A percentile compares a stretch with the other conserved stretches of the same genome.
Conservation (phyloP, 2,329 filamentous ascomycete genomes). For the Colletotrichum sojae region DNA sequence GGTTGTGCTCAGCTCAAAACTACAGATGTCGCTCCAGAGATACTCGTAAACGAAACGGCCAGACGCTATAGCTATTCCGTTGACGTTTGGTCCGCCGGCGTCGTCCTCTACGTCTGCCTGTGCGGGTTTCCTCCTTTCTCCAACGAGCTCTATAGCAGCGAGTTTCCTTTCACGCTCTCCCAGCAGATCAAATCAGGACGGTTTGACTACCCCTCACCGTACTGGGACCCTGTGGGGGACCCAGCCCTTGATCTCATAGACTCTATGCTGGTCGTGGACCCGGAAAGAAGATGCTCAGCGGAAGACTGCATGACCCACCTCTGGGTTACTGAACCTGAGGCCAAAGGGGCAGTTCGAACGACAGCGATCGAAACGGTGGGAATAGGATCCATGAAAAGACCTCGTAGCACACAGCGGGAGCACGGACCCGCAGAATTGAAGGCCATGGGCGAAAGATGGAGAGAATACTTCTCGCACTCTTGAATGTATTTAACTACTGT, state of each 20-base stretch:
- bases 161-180: conserved; percentile 88
- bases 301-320: conserved; percentile 93
- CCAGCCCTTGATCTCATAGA: conserved; percentile 93
- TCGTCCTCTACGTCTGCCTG: conserved; percentile 96
- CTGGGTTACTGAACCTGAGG: conserved; percentile 70
- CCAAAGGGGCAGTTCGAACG: no score
- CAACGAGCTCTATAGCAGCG: conserved; percentile 85
- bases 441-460: no score
- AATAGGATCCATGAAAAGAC: no score
- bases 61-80: neutral
- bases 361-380: no score
- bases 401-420: no score
- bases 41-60: neutral
- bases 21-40: neutral
- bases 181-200: conserved; percentile 90
- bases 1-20: neutral
- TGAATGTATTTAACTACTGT: no score
- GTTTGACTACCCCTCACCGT: conserved; percentile 95
- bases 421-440: no score
- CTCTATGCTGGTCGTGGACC: conserved; percentile 90
- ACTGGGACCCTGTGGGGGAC: conserved; percentile 78
- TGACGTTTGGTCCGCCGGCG: conserved; percentile 89
- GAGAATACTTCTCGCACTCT: no score
- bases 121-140: conserved; percentile 98
- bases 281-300: conserved; percentile 85